Conservation (phyloP, 257 asterid species). For the Solanum arcanum region DNA sequence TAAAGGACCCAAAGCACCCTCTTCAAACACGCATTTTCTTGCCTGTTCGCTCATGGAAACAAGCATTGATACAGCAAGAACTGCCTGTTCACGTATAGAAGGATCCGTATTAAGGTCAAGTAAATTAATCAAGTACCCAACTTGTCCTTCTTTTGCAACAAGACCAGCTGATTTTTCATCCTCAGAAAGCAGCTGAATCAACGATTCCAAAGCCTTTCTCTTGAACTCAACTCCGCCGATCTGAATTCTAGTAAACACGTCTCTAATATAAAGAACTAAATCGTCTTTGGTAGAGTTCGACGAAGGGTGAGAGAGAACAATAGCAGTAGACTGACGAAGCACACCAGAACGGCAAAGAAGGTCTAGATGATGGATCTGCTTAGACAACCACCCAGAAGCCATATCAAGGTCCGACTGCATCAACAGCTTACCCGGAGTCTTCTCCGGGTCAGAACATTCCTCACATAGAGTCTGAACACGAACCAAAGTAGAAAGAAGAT, state of each 20-base stretch:
- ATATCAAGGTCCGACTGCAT: constrained; percentile 98
- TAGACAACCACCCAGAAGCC: constrained; percentile 77
- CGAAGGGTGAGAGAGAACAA: constrained; percentile 77
- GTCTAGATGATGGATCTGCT: constrained; percentile 57
- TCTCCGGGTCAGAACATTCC: constrained; percentile 35
- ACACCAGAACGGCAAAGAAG: constrained; percentile 85
- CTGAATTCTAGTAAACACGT: constrained; percentile 76
- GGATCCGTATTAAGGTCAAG: constrained; percentile 40
- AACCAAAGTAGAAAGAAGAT: constrained; percentile 40
- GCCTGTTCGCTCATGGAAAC: constrained; percentile 44
- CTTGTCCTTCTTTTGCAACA: constrained; percentile 56
- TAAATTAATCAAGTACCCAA: constrained; percentile 40
- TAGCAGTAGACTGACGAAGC: constrained; percentile 79
- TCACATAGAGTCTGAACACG: constrained; percentile 44
- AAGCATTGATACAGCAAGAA: constrained; percentile 53
- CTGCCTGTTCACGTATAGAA: constrained; percentile 49
- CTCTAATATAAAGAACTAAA: constrained; percentile 44
- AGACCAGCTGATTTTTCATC: constrained; percentile 44
- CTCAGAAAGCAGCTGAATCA: constrained; percentile 45
- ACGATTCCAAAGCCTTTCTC: constrained; percentile 62
- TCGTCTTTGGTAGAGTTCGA: constrained; percentile 42
- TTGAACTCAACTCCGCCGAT: constrained; percentile 83
- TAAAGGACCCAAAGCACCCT: constrained; percentile 81
- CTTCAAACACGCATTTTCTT: constrained; percentile 71
- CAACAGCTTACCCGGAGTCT: constrained; percentile 63